Evolutionary conservation across 2,329 filamentous ascomycete genomes (phyloP), one percentile per base, ranked within the genome.

Genomic region (Aspergillus ochraceoroseus): DNA sequence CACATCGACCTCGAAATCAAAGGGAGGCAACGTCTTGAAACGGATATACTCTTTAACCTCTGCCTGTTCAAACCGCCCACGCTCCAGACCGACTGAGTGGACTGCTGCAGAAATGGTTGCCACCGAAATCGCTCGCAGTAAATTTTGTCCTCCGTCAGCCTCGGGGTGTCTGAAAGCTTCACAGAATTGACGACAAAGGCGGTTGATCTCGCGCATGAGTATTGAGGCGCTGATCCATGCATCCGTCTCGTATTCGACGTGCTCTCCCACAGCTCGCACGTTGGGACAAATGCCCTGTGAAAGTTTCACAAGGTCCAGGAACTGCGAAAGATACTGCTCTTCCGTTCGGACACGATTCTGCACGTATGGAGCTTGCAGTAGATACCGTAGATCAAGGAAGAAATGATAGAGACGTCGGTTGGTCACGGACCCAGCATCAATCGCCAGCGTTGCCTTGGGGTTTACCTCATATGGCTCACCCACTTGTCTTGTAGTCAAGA

Each of bases 231-330:
- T 94, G 38, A 98, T 96, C 92, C 92, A 98, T 13, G 87, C 85
- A 66, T 98, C 94, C 2, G 89, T 94, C 65, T 98, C 92, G 59
- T 96, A 98, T 63, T 98, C 94, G 20, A 98, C 86, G 62, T 98
- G 92, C 58, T 96, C 92, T 11, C 89, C 88, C 14, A 95, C 79
- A 2, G 90, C 92, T 47, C 94, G 79, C 31, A 89, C 75, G 56
- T 96, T 98, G 1, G 92, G 92, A 54, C 90, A 95, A 41, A 98
- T 95, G 18, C 92, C 90, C 67, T 98, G 94, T 51, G 95, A 89
- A 31, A 98, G 76, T 64, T 95, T 95, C 49, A 95, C 87, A 11
- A 98, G 73, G 59, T 98, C 94, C 30, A 98, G 72, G 65, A 96
- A 98, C 58, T 98, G 94, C 62, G 94, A 74, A 40, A 95, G 75